Base-by-base conservation (phyloP, 768 basidiomycete species). In the Pulveroboletus sp. region DNA sequence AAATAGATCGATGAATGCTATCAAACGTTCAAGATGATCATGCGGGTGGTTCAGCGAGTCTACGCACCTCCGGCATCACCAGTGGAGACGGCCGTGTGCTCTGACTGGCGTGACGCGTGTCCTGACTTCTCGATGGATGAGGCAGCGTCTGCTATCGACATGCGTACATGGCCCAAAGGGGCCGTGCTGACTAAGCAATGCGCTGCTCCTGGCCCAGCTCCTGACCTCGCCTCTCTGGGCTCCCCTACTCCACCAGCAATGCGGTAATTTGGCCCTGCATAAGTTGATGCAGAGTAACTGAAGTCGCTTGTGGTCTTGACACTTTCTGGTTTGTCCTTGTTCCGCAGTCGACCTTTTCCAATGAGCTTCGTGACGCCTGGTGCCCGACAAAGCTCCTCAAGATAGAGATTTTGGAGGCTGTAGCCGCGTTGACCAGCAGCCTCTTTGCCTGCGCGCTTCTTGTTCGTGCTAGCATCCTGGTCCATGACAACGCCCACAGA, bases 371-470 rank as follows among this genome's bases (percentile, higher is more conserved):
- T 10, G 24, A 25, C 43, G 6, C 4, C 31, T 3, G 43, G 43
- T 2, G 43, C 35, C 14, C 13, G 43, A 24, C 11, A 6, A 6
- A 44, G 34, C 17, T 44, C 43, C 7, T 44, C 24, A 12, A 44
- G 34, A 24, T 44, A 44, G 7, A 25, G 34, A 3, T 44, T n/a
- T 8, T 44, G 43, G n/a, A 44, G 34, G 43, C 24, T 44, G 34
- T 25, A 44, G 1, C 34, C 34, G 11, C 24, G 43, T 20, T 27
- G 33, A 27, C 43, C 43, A 6, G 43, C 43, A 13, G 43, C 43
- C 20, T 44, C 43, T 36, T 23, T 44, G n/a, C 43, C 34, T 17
- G 43, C 33, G 25, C 43, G 34, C 34, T 44, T 44, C 43, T 44
- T 44, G 34, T 20, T 44, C 33, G 24, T 44, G 43, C 34, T 44